Conservation (phyloP, 225 moss, liverwort and hornwort genomes). For the Marchantia paleacea region DNA sequence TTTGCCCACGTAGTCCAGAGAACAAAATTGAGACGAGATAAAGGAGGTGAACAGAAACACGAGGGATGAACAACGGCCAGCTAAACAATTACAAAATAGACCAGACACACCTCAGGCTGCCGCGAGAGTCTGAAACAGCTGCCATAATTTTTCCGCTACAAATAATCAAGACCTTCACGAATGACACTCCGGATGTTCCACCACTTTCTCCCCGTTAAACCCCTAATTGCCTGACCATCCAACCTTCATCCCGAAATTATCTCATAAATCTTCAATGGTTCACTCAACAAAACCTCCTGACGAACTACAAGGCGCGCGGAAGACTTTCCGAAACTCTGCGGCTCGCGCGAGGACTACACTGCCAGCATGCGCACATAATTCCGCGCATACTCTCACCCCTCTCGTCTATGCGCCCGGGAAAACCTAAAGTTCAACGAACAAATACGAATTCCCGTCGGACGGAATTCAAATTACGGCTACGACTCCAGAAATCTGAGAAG, state of each 20-base stretch:
- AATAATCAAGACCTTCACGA: not conserved
- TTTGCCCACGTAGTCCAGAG: not conserved
- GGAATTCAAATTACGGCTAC: not conserved
- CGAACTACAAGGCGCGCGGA: too few relatives aligned
- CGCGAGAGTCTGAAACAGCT: conserved; percentile 3
- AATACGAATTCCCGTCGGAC: not conserved
- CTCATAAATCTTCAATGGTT: not conserved
- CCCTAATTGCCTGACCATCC: not conserved
- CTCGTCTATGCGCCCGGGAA: not conserved
- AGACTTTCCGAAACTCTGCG: not conserved
- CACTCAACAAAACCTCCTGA: not conserved
- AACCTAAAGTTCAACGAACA: not conserved
- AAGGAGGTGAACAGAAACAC: not conserved
- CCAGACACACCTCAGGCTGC: conserved; percentile 11
- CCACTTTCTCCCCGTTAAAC: conserved; percentile 2
- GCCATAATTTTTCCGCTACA: conserved; percentile 15
- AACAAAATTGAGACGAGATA: not conserved
- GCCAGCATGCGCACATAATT: not conserved
- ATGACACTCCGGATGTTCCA: not conserved
- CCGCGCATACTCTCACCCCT: too few relatives aligned
- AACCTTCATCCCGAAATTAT: not conserved
- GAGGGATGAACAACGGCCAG: not conserved
- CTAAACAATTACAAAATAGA: not conserved
- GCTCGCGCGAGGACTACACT: not conserved
- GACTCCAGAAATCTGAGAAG: not conserved